Percentiles rank a stretch among this genome's conserved stretches.
These are phyloP conservation scores for Podila horticola DNA, from an alignment of 192 early-diverging fungal species.

Conservation along the genomic window DNA sequence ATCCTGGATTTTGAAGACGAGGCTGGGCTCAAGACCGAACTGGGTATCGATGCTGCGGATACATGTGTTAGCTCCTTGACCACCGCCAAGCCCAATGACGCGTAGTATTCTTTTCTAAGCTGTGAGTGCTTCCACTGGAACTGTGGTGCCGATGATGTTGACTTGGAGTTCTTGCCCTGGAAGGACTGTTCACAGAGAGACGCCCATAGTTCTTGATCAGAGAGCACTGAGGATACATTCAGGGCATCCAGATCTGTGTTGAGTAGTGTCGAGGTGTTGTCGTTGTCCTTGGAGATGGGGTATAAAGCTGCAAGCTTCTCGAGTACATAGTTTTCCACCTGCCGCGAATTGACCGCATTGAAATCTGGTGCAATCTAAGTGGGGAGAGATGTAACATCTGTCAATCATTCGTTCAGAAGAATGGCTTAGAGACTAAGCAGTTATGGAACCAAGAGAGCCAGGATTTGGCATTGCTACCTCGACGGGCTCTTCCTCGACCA, in stretches of 20 bases:
- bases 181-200: constrained; percentile 39
- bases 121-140: constrained; percentile 57
- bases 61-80: constrained; percentile 9
- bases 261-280: constrained; percentile 3
- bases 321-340: constrained; percentile 46
- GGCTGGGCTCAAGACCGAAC: constrained; percentile 5
- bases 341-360: constrained; percentile 34
- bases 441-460: too few relatives aligned
- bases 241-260: constrained; percentile 27
- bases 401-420: neutral
- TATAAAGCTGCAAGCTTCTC: constrained; percentile 29
- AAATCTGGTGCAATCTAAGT: constrained; percentile 42
- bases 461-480: too few relatives aligned
- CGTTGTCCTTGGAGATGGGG: constrained; percentile 12
- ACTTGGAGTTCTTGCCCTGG: constrained; percentile 11
- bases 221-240: constrained; percentile 14
- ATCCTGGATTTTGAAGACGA: constrained; percentile 18
- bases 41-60: constrained; percentile 2
- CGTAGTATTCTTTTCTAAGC: constrained; percentile 52
- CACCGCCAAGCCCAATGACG: constrained; percentile 41
- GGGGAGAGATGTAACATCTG: neutral
- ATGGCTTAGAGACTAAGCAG: neutral
- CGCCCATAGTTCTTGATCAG: constrained; percentile 36
- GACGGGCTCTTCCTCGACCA: constrained; percentile 3
- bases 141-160: constrained; percentile 31